Percentiles rank a stretch among this genome's conserved stretches.
Evolutionary conservation across 306 rosid species (phyloP).

Genomic region (Medicago lupulina): DNA sequence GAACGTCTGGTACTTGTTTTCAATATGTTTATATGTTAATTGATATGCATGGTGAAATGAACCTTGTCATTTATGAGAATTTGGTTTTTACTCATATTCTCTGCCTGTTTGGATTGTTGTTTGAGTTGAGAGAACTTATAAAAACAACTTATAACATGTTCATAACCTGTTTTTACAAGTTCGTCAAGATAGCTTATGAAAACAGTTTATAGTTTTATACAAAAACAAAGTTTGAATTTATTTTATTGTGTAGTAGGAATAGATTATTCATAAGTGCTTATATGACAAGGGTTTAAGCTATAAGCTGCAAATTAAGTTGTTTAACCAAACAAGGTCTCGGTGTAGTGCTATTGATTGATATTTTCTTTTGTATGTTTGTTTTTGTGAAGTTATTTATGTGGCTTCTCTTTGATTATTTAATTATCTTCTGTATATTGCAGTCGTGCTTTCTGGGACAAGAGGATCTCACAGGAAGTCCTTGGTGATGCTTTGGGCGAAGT

Average conservation of each 20-base stretch:
- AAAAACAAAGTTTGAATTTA: too few relatives aligned
- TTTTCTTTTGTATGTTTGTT: not conserved
- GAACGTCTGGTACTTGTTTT: not conserved
- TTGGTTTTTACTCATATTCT: not conserved
- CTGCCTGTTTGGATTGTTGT: too few relatives aligned
- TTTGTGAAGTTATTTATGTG: not conserved
- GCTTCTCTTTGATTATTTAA: not conserved
- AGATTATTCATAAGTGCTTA: too few relatives aligned
- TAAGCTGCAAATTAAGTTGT: too few relatives aligned
- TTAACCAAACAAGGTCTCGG: too few relatives aligned
- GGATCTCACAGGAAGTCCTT: slow-evolving; percentile 51
- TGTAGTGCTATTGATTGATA: not conserved
- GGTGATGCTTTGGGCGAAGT: slow-evolving; percentile 53
- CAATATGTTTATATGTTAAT: not conserved
- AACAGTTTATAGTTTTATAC: too few relatives aligned
- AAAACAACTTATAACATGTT: too few relatives aligned
- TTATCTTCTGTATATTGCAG: not conserved
- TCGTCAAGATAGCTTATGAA: too few relatives aligned
- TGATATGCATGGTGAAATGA: not conserved
- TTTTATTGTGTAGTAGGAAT: too few relatives aligned
- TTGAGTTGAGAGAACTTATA: too few relatives aligned
- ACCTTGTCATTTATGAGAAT: not conserved
- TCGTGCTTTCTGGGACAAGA: slow-evolving; percentile 52
- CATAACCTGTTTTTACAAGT: too few relatives aligned
- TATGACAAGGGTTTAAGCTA: too few relatives aligned